Conservation (phyloP, 2,329 filamentous ascomycete species). For the Alternaria novae-zelandiae region DNA sequence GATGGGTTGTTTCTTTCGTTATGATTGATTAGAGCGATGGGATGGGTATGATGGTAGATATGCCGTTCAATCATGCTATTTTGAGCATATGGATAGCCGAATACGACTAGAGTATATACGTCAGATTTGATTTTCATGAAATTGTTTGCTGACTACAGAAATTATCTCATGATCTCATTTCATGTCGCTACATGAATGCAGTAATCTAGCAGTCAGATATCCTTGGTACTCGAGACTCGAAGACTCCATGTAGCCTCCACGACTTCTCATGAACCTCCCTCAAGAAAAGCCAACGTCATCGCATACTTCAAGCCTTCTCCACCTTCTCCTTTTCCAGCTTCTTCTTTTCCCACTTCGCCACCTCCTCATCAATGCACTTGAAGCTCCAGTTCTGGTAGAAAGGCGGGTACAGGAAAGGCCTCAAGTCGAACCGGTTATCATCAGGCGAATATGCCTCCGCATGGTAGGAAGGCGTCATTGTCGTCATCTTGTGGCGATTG, state of each 20-base stretch:
- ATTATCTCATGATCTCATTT: background rate
- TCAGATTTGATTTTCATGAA: background rate
- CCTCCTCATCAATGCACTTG: constrained; percentile 47
- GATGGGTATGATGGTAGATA: background rate
- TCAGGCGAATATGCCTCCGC: constrained; percentile 60
- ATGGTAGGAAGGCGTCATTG: constrained; percentile 36
- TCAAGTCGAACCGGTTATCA: constrained; percentile 64
- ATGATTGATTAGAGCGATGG: background rate
- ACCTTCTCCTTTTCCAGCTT: constrained; percentile 11
- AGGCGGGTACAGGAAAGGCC: constrained; percentile 52
- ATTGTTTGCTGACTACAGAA: background rate
- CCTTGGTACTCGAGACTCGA: background rate
- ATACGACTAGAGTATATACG: background rate
- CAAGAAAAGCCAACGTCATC: background rate
- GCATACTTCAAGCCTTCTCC: background rate
- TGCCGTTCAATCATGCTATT: background rate
- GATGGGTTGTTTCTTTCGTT: constrained; percentile 4
- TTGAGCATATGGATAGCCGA: background rate
- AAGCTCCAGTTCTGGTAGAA: constrained; percentile 45
- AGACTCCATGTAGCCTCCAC: background rate
- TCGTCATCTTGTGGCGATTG: constrained; percentile 34
- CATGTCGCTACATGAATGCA: background rate
- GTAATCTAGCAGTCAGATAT: background rate
- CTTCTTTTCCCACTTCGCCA: constrained; percentile 38
- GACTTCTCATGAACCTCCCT: background rate